Percentiles rank a stretch among this genome's conserved stretches.
These are phyloP conservation scores for Carallia brachiata DNA, from an alignment of 345 rosid genomes.

Conservation along the genomic window DNA sequence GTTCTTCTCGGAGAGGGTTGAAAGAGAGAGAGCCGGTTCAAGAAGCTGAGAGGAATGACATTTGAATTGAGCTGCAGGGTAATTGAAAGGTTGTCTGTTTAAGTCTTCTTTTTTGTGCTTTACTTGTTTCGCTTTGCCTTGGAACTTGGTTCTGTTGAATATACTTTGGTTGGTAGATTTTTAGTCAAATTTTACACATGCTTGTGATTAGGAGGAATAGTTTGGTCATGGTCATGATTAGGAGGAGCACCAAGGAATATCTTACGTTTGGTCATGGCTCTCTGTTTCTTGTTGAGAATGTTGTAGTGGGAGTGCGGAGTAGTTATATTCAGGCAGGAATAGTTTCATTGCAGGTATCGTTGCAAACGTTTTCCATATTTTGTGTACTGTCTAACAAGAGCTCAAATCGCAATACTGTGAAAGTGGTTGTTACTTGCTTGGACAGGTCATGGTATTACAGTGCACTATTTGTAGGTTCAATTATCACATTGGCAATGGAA, in stretches of 20 bases:
- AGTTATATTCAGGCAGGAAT: neutral
- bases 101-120: neutral
- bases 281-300: neutral
- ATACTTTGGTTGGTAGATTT: neutral
- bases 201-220: conserved; percentile 1
- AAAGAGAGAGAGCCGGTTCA: conserved; percentile 12
- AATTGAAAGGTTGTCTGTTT: neutral
- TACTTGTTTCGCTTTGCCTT: neutral
- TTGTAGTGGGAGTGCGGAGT: neutral
- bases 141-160: neutral
- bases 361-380: too few species aligned
- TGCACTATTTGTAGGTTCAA: too few species aligned
- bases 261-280: neutral
- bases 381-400: too few species aligned
- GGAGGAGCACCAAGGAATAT: neutral
- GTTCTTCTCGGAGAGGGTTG: conserved; percentile 59
- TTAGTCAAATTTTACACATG: neutral
- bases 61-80: neutral
- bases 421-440: too few species aligned
- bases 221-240: conserved; percentile 2
- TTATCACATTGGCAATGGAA: too few species aligned
- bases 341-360: too few species aligned
- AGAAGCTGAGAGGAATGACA: conserved; percentile 7
- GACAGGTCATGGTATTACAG: too few species aligned
- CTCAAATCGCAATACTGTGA: too few species aligned